These are phyloP conservation scores for Phytophthora ramorum DNA, from an alignment of 352 stramenopile genomes.

Conservation along the genomic window DNA sequence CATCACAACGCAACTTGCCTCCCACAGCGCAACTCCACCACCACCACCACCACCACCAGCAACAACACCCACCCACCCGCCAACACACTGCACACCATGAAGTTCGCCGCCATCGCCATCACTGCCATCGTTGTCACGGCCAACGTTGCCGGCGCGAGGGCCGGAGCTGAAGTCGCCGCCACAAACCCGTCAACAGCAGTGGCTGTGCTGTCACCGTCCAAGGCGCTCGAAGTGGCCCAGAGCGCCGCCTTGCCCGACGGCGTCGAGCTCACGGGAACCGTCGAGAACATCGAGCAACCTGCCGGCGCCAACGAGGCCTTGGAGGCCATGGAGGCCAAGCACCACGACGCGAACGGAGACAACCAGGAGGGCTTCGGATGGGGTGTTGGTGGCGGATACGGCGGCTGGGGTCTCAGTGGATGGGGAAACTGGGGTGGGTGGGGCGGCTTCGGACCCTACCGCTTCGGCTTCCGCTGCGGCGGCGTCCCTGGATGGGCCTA, in stretches of 20 bases:
- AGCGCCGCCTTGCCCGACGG: constrained; percentile 6
- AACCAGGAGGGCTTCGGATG: constrained; percentile 1
- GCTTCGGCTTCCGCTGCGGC: constrained; percentile 29
- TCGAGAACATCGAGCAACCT: constrained; percentile 17
- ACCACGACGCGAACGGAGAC: constrained; percentile 1
- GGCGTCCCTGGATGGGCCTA: constrained; percentile 8
- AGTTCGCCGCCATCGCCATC: too few species aligned
- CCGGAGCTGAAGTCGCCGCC: constrained; percentile 2
- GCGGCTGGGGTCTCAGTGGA: background rate
- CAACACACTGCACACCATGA: too few species aligned
- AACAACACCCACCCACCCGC: too few species aligned
- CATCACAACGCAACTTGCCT: too few species aligned
- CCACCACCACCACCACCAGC: too few species aligned
- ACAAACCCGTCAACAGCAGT: background rate
- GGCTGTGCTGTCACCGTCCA: constrained; percentile 11
- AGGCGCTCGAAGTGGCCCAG: constrained; percentile 17
- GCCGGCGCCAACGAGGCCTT: constrained; percentile 8
- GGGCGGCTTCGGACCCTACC: constrained; percentile 88
- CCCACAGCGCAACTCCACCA: too few species aligned
- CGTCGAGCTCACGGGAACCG: constrained; percentile 19
- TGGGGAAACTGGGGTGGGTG: constrained; percentile 11
- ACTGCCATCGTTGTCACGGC: too few species aligned
- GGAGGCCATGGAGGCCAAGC: constrained; percentile 1
- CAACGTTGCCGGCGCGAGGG: too few species aligned
- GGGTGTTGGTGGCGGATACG: background rate